These are phyloP conservation scores for Phytophthora pseudosyringae DNA, from an alignment of 352 stramenopile genomes.

Conservation along the genomic window DNA sequence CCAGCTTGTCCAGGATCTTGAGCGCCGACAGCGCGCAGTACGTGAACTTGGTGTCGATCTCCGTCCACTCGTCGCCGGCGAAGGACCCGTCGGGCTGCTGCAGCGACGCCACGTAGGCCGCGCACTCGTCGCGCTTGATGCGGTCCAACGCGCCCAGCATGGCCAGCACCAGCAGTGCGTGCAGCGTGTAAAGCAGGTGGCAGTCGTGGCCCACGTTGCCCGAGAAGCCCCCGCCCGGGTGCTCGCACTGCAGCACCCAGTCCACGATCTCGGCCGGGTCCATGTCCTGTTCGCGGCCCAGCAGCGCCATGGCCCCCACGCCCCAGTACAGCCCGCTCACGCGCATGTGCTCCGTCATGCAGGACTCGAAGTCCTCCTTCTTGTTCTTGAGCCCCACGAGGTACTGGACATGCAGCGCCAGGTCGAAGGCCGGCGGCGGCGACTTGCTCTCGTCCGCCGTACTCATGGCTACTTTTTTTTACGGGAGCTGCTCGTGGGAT, in stretches of 20 bases:
- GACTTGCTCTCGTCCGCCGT: slow-evolving; percentile 33
- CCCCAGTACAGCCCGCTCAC: slow-evolving; percentile 99
- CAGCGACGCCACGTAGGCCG: slow-evolving; percentile 86
- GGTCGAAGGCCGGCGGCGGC: slow-evolving; percentile 50
- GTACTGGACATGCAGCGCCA: slow-evolving; percentile 82
- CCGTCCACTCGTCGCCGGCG: slow-evolving; percentile 95
- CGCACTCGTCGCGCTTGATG: slow-evolving; percentile 84
- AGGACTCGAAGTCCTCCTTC: slow-evolving; percentile 91
- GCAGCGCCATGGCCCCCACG: slow-evolving; percentile 94
- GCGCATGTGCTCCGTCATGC: slow-evolving; percentile 97
- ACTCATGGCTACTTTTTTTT: slow-evolving; percentile 16
- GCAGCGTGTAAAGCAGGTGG: slow-evolving; percentile 98
- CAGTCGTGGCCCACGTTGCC: slow-evolving; percentile 97
- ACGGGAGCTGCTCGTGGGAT: no score
- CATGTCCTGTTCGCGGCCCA: slow-evolving; percentile 91
- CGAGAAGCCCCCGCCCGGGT: slow-evolving; percentile 93
- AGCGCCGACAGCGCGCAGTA: slow-evolving; percentile 98
- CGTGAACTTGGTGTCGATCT: slow-evolving; percentile 99
- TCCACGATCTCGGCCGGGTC: slow-evolving; percentile 88
- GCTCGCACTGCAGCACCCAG: slow-evolving; percentile 96
- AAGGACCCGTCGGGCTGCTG: slow-evolving; percentile 98
- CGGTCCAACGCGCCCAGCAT: slow-evolving; percentile 91
- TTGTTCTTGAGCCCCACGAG: slow-evolving; percentile 82
- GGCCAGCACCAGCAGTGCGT: slow-evolving; percentile 96
- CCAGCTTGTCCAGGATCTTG: slow-evolving; percentile 91